phyloP scores from a whole-genome alignment of 2,329 filamentous ascomycete genomes.

The Colletotrichum eleusines region DNA sequence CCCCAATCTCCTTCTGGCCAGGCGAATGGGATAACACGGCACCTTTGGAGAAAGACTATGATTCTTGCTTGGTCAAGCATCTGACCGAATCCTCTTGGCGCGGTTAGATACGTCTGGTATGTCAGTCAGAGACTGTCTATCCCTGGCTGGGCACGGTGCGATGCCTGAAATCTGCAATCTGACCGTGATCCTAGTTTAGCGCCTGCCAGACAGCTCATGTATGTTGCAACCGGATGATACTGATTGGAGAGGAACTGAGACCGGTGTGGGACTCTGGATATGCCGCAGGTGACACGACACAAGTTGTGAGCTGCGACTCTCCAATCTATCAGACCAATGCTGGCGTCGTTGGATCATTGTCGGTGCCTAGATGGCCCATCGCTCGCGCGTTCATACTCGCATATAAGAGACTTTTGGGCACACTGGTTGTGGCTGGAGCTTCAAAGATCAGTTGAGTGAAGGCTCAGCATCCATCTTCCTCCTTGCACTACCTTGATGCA shows the following conservation, averaged over 20 bases:
- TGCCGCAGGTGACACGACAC: background rate
- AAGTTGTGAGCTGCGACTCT: too few species aligned
- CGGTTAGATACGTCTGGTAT: background rate
- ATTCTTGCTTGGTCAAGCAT: too few species aligned
- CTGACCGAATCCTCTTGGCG: too few species aligned
- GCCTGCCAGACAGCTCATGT: background rate
- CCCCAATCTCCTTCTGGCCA: background rate
- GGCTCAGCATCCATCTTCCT: background rate
- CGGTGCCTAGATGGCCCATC: background rate
- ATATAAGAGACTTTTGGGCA: background rate
- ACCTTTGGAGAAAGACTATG: background rate
- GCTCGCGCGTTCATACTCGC: background rate
- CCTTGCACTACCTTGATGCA: background rate
- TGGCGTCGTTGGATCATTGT: background rate
- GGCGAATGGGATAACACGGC: background rate
- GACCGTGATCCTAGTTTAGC: background rate
- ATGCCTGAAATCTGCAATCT: background rate
- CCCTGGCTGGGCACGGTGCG: background rate
- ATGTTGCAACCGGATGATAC: background rate
- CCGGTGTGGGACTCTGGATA: background rate
- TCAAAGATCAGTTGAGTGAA: background rate
- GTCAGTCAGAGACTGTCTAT: background rate
- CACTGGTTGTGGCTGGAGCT: background rate
- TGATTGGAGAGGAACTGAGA: background rate
- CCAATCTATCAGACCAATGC: background rate